Conservation (phyloP, 129 eudicot genomes). For the Logfia minima region DNA sequence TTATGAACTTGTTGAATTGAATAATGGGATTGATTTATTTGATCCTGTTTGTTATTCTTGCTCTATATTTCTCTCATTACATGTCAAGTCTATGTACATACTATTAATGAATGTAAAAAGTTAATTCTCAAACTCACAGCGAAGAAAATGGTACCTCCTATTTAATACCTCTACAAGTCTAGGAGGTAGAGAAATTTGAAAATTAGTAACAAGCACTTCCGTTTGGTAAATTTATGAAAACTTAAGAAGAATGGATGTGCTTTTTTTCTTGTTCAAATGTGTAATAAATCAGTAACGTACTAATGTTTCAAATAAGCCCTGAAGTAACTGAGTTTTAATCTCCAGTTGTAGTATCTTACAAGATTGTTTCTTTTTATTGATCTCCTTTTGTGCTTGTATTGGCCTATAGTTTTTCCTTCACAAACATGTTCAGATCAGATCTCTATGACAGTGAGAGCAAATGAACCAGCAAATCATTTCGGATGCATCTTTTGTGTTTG, state of each 20-base stretch:
- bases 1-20: background rate
- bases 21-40: background rate
- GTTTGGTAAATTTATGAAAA: background rate
- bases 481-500: conserved; percentile 1
- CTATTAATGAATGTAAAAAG: background rate
- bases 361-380: background rate
- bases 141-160: background rate
- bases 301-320: background rate
- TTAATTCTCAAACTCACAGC: background rate
- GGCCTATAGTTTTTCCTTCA: conserved; percentile 41
- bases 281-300: background rate
- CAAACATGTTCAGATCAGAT: conserved; percentile 55
- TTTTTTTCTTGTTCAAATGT: background rate
- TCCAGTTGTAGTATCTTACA: background rate
- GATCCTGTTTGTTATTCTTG: conserved; percentile 2
- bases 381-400: background rate
- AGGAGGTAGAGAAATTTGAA: background rate
- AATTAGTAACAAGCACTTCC: background rate
- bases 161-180: background rate
- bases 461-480: conserved; percentile 31
- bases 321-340: background rate
- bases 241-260: background rate
- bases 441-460: conserved; percentile 81
- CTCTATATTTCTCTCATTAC: background rate
- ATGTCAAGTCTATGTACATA: background rate